Percentiles rank a stretch among this genome's conserved stretches.
phyloP scores from a whole-genome alignment of 2,329 filamentous ascomycete genomes.

The Exophiala calicioides region DNA sequence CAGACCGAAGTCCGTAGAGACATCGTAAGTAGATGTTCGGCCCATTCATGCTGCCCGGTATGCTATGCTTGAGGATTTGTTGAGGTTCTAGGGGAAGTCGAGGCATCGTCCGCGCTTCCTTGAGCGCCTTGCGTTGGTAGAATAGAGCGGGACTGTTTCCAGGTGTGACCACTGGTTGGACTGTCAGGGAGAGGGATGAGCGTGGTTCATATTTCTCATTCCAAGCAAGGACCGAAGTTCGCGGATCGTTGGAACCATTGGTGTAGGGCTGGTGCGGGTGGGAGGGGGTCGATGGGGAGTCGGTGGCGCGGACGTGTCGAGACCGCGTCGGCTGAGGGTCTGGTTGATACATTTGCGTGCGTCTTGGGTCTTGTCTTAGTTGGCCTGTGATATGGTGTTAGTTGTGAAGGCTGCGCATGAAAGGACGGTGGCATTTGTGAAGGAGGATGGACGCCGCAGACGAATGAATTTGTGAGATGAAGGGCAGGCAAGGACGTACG shows the following conservation, averaged over 20 bases:
- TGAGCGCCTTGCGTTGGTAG: slow-evolving; percentile 50
- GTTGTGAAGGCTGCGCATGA: neutral
- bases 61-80: slow-evolving; percentile 20
- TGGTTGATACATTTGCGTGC: slow-evolving; percentile 81
- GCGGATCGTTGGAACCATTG: slow-evolving; percentile 48
- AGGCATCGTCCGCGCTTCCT: slow-evolving; percentile 16
- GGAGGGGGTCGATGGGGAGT: slow-evolving; percentile 32
- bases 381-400: slow-evolving; percentile 24
- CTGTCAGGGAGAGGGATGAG: slow-evolving; percentile 61
- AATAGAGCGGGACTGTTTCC: slow-evolving; percentile 73
- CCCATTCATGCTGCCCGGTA: slow-evolving; percentile 62
- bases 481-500: slow-evolving; percentile 15
- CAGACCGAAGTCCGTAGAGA: slow-evolving; percentile 77
- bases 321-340: slow-evolving; percentile 68
- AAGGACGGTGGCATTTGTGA: neutral
- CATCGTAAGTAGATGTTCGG: slow-evolving; percentile 92
- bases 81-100: slow-evolving; percentile 18
- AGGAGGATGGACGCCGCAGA: neutral
- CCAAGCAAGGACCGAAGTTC: slow-evolving; percentile 42
- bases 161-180: slow-evolving; percentile 74
- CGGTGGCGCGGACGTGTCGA: slow-evolving; percentile 56
- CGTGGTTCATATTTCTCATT: slow-evolving; percentile 71
- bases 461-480: too few relatives aligned
- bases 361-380: slow-evolving; percentile 78
- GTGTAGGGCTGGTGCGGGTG: slow-evolving; percentile 37